Conservation (phyloP, 2,329 filamentous ascomycete species). For the Nannizzia gypsea region DNA sequence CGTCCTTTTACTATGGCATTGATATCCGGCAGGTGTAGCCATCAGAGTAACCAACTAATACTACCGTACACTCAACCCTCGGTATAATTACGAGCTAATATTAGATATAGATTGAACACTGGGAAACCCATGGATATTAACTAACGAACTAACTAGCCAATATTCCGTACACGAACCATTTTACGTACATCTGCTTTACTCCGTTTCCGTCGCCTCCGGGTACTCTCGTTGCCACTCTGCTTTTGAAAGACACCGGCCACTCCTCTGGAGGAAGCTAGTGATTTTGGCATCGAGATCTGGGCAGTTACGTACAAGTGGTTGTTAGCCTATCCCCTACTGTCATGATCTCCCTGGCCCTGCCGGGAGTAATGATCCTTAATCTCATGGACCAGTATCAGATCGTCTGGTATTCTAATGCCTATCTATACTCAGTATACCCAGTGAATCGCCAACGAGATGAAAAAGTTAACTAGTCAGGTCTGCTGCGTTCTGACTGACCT, state of each 20-base stretch:
- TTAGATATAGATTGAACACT: too few species aligned
- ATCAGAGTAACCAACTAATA: too few species aligned
- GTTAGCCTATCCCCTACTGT: constrained; percentile 11
- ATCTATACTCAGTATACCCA: not conserved
- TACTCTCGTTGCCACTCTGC: constrained; percentile 13
- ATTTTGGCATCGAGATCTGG: constrained; percentile 17
- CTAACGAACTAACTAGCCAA: too few species aligned
- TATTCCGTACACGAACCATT: too few species aligned
- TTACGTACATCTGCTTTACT: too few species aligned
- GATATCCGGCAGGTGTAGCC: too few species aligned
- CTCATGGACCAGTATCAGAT: constrained; percentile 19
- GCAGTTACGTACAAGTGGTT: not conserved
- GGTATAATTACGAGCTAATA: too few species aligned
- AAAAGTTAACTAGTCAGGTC: too few species aligned
- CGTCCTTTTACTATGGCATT: too few species aligned
- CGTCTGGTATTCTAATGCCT: constrained; percentile 14
- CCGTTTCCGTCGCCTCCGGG: constrained; percentile 10
- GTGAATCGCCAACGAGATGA: not conserved
- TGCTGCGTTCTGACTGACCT: too few species aligned
- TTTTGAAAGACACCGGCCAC: constrained; percentile 11
- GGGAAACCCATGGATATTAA: too few species aligned
- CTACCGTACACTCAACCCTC: too few species aligned
- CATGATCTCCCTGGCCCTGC: constrained; percentile 16
- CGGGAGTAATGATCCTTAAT: constrained; percentile 18
- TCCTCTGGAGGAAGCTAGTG: constrained; percentile 10